Conservation (phyloP, 2,329 filamentous ascomycete species). For the Arthrocladium fulminans region DNA sequence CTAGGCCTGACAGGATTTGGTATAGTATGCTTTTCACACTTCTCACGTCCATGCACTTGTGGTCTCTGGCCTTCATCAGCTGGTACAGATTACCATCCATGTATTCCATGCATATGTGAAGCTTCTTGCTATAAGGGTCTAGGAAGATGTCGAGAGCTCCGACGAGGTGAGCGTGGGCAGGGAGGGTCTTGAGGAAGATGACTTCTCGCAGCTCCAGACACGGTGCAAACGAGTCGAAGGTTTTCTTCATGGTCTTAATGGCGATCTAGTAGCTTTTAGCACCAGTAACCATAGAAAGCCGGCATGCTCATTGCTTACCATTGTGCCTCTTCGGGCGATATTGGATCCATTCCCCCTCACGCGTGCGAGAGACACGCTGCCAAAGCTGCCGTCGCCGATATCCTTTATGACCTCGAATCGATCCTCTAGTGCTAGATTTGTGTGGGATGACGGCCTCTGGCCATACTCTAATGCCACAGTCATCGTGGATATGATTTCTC, state of each 20-base stretch:
- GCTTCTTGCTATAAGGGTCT: constrained; percentile 88
- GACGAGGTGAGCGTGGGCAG: constrained; percentile 83
- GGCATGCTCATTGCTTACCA: constrained; percentile 55
- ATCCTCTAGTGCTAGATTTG: constrained; percentile 67
- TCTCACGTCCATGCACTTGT: constrained; percentile 80
- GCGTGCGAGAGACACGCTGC: constrained; percentile 84
- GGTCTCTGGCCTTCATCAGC: constrained; percentile 94
- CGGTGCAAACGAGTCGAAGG: constrained; percentile 81
- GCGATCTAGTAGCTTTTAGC: constrained; percentile 58
- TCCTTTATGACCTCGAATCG: constrained; percentile 96
- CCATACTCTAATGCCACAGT: constrained; percentile 66
- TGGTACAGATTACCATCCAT: constrained; percentile 99
- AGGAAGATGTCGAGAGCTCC: constrained; percentile 96
- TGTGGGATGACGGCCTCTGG: constrained; percentile 54
- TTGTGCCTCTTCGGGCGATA: constrained; percentile 78
- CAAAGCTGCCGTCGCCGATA: constrained; percentile 97
- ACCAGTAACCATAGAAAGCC: neutral
- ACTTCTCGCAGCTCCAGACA: constrained; percentile 94
- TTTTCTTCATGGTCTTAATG: constrained; percentile 99
- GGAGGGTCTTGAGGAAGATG: constrained; percentile 86
- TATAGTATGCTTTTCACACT: constrained; percentile 97
- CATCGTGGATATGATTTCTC: constrained; percentile 48
- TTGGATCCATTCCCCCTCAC: constrained; percentile 83
- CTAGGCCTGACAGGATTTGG: constrained; percentile 90
- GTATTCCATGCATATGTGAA: constrained; percentile 98